Conservation (phyloP, 768 basidiomycete genomes). For the Suillus brevipes region DNA sequence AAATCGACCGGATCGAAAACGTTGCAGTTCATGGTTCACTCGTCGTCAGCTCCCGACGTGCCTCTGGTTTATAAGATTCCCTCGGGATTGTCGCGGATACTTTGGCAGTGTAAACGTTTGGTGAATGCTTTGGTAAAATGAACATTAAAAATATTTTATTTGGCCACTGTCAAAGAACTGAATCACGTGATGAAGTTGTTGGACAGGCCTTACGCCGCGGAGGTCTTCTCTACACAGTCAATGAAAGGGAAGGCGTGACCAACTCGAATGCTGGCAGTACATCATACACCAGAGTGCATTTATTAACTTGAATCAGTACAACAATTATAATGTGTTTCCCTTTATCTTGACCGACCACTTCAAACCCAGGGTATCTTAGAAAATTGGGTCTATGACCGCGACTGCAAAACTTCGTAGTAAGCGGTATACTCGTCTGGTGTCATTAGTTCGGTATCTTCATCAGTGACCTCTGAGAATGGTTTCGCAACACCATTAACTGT, state of each 20-base stretch:
- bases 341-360: background rate
- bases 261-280: background rate
- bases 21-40: slow-evolving; percentile 16
- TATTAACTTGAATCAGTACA: background rate
- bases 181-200: background rate
- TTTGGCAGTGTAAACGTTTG: background rate
- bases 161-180: background rate
- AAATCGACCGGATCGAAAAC: slow-evolving; percentile 30
- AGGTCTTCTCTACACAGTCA: too few species aligned
- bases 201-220: too few species aligned
- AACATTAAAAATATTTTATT: too few species aligned
- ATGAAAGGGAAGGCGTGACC: too few species aligned
- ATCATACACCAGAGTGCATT: background rate
- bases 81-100: background rate
- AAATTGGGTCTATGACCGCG: slow-evolving; percentile 30
- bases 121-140: background rate
- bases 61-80: too few species aligned
- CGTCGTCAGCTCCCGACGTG: background rate
- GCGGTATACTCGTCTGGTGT: slow-evolving; percentile 89
- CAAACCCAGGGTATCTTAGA: background rate
- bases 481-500: slow-evolving; percentile 76
- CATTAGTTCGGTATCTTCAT: slow-evolving; percentile 92
- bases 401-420: slow-evolving; percentile 71
- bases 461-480: slow-evolving; percentile 78
- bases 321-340: background rate